Evolutionary conservation across 2,329 filamentous ascomycete species (phyloP).

Genomic region (Xylaria polymorpha): DNA sequence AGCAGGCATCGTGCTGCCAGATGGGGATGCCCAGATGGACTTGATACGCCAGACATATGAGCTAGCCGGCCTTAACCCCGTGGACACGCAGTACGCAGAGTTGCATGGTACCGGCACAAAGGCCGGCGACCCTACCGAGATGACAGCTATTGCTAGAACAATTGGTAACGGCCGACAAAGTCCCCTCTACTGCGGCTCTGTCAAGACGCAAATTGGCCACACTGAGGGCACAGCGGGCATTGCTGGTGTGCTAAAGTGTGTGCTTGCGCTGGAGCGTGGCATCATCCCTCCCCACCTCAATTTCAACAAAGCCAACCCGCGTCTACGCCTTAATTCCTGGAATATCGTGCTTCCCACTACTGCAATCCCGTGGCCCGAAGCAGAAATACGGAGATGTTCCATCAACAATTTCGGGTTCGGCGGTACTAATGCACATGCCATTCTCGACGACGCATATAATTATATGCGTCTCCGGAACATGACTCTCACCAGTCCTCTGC

Average conservation of each 20-base stretch:
- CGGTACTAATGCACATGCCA: slow-evolving; percentile 20
- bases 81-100: slow-evolving; percentile 19
- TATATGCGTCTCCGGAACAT: slow-evolving; percentile 22
- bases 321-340: slow-evolving; percentile 41
- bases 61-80: neutral
- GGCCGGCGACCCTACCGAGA: slow-evolving; percentile 56
- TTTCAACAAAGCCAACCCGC: slow-evolving; percentile 45
- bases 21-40: slow-evolving; percentile 8
- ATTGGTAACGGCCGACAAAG: slow-evolving; percentile 41
- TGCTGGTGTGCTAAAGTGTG: slow-evolving; percentile 49
- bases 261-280: slow-evolving; percentile 47
- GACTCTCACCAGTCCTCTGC: neutral
- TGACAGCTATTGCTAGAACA: slow-evolving; percentile 50
- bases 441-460: slow-evolving; percentile 25
- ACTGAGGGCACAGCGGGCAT: slow-evolving; percentile 44
- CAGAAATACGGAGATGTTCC: slow-evolving; percentile 8
- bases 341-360: slow-evolving; percentile 39
- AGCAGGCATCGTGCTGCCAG: slow-evolving; percentile 13
- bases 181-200: slow-evolving; percentile 42
- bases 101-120: slow-evolving; percentile 55
- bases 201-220: slow-evolving; percentile 46
- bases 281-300: slow-evolving; percentile 47
- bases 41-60: slow-evolving; percentile 17
- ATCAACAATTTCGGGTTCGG: slow-evolving; percentile 28
- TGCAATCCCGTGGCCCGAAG: slow-evolving; percentile 12